Base-by-base conservation (phyloP, 768 basidiomycete species). In the Suillus occidentalis region DNA sequence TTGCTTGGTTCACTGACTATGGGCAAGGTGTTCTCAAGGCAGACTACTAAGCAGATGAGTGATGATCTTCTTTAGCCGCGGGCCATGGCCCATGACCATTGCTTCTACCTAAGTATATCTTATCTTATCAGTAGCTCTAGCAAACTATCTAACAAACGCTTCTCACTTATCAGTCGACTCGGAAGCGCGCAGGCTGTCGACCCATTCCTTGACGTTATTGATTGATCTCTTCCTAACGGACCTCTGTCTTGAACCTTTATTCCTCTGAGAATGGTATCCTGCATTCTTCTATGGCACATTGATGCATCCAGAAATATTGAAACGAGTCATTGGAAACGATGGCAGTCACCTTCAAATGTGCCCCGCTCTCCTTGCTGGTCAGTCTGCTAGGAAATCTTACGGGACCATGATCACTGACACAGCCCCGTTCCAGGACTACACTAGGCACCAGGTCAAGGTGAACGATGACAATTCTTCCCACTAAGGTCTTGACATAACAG, bases 231-330 rank as follows among this genome's bases (percentile, higher is more conserved):
- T 20, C 18, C 20, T 9, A 34, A 61, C n/a, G 28, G 36, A 37
- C 28, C n/a, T 16, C 22, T 9, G 22, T 40, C 39, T 39, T 18
- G 8, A 28, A 28, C 18, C 6, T 59, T 40, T 20, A 59, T 28
- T 40, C 39, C 16, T 40, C 25, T 7, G 57, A 59, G 34, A 20
- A 80, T 80, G 78, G 53, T 73, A 66, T 77, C 79, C 31, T n/a
- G 89, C 89, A 20, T 96, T 95, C 76, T 91, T 94, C 80, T 95
- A 96, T 76, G 96, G 96, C 14, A 97, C 93, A 0, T 80, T 98
- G 25, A 88, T 96, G 83, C 93, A 95, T 70, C 94, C 95, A 7
- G 85, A 85, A 59, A 90, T 98, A 71, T 79, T 97, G 45, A 84
- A 81, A 64, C 80, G 88, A 22, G 94, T 97, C 8, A 87, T 97